Conservation (phyloP, 371 early-diverging fungal genomes). For the Lichtheimia ornata region DNA sequence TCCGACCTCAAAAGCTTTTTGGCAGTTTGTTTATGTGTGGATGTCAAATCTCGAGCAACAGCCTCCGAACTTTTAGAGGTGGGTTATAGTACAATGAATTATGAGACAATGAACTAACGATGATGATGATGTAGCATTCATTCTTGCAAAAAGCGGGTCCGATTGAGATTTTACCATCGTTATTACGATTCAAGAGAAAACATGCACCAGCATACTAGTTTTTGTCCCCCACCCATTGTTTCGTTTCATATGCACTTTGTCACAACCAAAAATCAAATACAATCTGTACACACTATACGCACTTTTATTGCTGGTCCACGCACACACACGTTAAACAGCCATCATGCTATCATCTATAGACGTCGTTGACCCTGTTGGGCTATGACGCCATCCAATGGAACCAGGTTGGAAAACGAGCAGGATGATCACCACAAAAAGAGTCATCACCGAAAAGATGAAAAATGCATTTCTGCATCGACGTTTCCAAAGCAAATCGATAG, state of each 20-base stretch:
- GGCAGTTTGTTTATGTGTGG: conserved; percentile 87
- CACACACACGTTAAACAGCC: too few species aligned
- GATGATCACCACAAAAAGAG: conserved; percentile 13
- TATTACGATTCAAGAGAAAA: conserved; percentile 15
- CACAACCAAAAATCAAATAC: too few species aligned
- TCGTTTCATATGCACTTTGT: too few species aligned
- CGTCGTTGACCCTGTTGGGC: too few species aligned
- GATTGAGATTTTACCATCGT: conserved; percentile 26
- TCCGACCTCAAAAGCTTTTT: conserved; percentile 82
- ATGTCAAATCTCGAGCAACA: conserved; percentile 84
- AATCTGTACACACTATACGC: too few species aligned
- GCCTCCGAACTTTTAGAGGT: conserved; percentile 74
- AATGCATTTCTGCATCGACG: conserved; percentile 22
- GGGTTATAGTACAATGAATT: too few species aligned
- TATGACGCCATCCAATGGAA: conserved; percentile 18
- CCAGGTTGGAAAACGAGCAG: conserved; percentile 19
- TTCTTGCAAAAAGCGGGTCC: conserved; percentile 45
- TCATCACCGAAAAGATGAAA: conserved; percentile 10
- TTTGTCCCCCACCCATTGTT: too few species aligned
- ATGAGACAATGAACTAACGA: too few species aligned
- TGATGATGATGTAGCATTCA: conserved; percentile 19
- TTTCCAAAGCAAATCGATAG: conserved; percentile 21
- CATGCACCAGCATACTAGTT: too few species aligned
- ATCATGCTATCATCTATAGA: too few species aligned
- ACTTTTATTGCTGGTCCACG: too few species aligned